These are phyloP conservation scores for Solioccasus polychromus DNA, from an alignment of 768 basidiomycete genomes.

Conservation along the genomic window DNA sequence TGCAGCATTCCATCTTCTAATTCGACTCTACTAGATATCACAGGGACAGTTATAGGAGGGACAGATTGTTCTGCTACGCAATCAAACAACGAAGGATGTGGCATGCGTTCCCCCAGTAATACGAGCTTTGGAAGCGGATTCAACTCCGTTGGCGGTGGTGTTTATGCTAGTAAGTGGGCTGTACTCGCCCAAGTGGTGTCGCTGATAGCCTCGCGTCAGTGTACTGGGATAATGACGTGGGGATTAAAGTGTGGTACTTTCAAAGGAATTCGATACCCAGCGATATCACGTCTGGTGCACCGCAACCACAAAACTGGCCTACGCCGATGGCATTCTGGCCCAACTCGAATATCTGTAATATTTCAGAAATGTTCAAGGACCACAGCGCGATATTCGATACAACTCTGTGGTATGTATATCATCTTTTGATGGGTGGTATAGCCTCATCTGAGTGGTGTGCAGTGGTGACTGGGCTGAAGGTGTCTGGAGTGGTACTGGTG, in stretches of 20 bases:
- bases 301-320: slow-evolving; percentile 77
- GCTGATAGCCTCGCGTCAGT: slow-evolving; percentile 9
- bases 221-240: slow-evolving; percentile 51
- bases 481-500: slow-evolving; percentile 71
- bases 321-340: slow-evolving; percentile 78
- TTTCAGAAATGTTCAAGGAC: slow-evolving; percentile 73
- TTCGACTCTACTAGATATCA: slow-evolving; percentile 47
- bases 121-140: slow-evolving; percentile 83
- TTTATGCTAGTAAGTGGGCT: slow-evolving; percentile 75
- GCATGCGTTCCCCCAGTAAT: slow-evolving; percentile 55
- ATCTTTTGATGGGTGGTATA: not conserved
- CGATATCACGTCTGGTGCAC: slow-evolving; percentile 73
- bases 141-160: slow-evolving; percentile 82
- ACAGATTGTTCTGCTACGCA: slow-evolving; percentile 68
- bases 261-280: slow-evolving; percentile 66
- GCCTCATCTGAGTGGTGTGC: slow-evolving; percentile 7
- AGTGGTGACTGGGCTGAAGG: slow-evolving; percentile 89
- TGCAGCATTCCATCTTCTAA: slow-evolving; percentile 57
- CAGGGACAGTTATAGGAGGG: slow-evolving; percentile 64
- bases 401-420: slow-evolving; percentile 62
- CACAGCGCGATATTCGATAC: slow-evolving; percentile 84
- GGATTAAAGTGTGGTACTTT: slow-evolving; percentile 84
- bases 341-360: slow-evolving; percentile 61
- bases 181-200: not conserved
- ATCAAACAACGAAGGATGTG: slow-evolving; percentile 82